Evolutionary conservation across 768 basidiomycete species (phyloP).

Genomic region (Mycena polygramma): DNA sequence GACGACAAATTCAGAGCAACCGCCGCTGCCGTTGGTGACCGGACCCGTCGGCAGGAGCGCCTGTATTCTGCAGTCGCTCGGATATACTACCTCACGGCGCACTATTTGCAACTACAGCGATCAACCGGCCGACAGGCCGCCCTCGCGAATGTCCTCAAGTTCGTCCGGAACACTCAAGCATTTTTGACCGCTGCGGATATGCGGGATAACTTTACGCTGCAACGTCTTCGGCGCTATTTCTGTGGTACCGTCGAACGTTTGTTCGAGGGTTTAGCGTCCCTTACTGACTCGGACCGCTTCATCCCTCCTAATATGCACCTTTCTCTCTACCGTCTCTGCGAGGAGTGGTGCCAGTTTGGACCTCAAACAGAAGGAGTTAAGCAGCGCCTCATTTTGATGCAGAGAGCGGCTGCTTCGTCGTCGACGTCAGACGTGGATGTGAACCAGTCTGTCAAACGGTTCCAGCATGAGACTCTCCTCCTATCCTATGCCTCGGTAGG

Average conservation of each 20-base stretch:
- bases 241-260: constrained; percentile 91
- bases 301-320: constrained; percentile 82
- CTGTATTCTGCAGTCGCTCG: constrained; percentile 89
- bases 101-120: constrained; percentile 77
- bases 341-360: constrained; percentile 94
- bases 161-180: constrained; percentile 84
- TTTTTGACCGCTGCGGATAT: constrained; percentile 81
- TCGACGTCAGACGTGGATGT: constrained; percentile 67
- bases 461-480: constrained; percentile 76
- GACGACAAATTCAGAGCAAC: constrained; percentile 73
- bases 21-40: constrained; percentile 59
- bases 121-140: constrained; percentile 79
- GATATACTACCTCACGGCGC: constrained; percentile 89
- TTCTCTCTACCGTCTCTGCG: constrained; percentile 85
- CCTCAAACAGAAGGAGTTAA: constrained; percentile 79
- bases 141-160: constrained; percentile 85
- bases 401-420: constrained; percentile 72
- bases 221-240: constrained; percentile 89
- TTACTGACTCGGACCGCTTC: constrained; percentile 83
- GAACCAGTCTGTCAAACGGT: constrained; percentile 67
- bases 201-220: constrained; percentile 81
- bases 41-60: constrained; percentile 80
- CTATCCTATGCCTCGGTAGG: constrained; percentile 89
- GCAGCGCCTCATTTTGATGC: constrained; percentile 78
- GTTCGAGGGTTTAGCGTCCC: constrained; percentile 78